Base-by-base conservation (phyloP, 306 rosid genomes). In the Cajanus cajan region DNA sequence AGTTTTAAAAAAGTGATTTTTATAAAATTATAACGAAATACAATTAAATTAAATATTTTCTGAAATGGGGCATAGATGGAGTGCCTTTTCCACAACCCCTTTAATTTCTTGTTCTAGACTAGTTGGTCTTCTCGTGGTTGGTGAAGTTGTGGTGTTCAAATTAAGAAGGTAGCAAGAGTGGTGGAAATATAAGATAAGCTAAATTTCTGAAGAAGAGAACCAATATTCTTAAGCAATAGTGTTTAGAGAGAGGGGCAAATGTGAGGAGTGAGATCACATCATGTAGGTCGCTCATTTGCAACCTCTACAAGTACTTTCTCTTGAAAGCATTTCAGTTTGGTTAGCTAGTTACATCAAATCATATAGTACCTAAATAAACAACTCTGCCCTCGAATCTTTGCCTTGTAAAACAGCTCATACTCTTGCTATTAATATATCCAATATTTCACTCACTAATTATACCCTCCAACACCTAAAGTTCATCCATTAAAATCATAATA, bases 321-420 rank as follows among this genome's bases (percentile, higher is more conserved):
- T 82, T 86, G 62, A 84, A 91, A 89, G 84, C 87, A 80, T 80
- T 39, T 67, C 19, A 67, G 24, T 52, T 75, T 80, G 75, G 83
- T 82, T 91, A 68, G 79, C 55, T 15, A 1, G 87, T 82, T 66
- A 75, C 87, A 83, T 83, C 90, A 80, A 25, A 72, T 50, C 15
- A 11, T 4, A 24, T 43, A 73, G 67, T 59, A 36, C 74, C 62
- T 21, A 43, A 18, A 31, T 4, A 44, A 4, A 61, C 62, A 36
- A 5, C 2, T 21, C 14, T 77, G 74, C 65, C 57, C 74, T 66
- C 62, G 25, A 37, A 22, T n/a, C 61, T 61, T 59, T 78, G 77
- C 71, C 64, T 78, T 58, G 63, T 18, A 5, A 31, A 78, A 13
- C 48, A 37, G 64, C 31, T 66, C 24, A 80, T 48, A 61, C 4